Conservation (phyloP, 1,139 yeast species). For the Zygoascus hellenicus region DNA sequence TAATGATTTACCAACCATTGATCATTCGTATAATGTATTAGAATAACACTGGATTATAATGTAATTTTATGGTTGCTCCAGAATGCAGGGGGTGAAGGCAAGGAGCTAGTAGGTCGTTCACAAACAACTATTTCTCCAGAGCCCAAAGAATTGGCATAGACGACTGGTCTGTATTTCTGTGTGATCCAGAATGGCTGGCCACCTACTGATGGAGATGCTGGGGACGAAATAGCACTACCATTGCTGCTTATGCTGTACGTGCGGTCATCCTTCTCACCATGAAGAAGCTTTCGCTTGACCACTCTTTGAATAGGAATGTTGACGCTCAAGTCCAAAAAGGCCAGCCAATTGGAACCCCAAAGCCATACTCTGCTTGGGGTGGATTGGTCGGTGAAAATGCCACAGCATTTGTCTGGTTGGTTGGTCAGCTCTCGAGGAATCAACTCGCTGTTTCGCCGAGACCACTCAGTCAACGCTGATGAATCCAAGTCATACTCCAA, state of each 20-base stretch:
- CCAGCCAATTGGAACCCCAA: conserved; percentile 83
- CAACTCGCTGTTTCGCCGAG: conserved; percentile 65
- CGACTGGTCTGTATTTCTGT: conserved; percentile 67
- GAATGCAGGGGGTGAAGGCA: conserved; percentile 69
- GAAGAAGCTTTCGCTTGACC: conserved; percentile 42
- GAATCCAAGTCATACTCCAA: conserved; percentile 53
- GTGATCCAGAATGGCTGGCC: conserved; percentile 62
- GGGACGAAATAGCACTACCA: conserved; percentile 5
- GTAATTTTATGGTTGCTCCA: conserved; percentile 57
- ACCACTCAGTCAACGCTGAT: conserved; percentile 62
- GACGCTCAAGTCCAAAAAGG: conserved; percentile 61
- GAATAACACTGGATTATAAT: conserved; percentile 28
- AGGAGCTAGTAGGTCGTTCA: conserved; percentile 66
- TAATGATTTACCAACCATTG: not conserved
- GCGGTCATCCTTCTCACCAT: conserved; percentile 43
- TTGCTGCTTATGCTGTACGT: conserved; percentile 9
- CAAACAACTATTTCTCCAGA: conserved; percentile 60
- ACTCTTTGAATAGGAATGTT: conserved; percentile 47
- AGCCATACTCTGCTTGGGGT: conserved; percentile 58
- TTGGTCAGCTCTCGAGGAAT: conserved; percentile 61
- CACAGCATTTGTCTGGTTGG: conserved; percentile 66
- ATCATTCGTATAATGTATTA: not conserved
- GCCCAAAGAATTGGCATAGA: conserved; percentile 55
- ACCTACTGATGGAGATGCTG: conserved; percentile 8
- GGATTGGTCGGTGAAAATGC: conserved; percentile 47